Evolutionary conservation across 2,329 filamentous ascomycete genomes (phyloP), one percentile per base, ranked within the genome.

Genomic region (Microcyclosporella mali): DNA sequence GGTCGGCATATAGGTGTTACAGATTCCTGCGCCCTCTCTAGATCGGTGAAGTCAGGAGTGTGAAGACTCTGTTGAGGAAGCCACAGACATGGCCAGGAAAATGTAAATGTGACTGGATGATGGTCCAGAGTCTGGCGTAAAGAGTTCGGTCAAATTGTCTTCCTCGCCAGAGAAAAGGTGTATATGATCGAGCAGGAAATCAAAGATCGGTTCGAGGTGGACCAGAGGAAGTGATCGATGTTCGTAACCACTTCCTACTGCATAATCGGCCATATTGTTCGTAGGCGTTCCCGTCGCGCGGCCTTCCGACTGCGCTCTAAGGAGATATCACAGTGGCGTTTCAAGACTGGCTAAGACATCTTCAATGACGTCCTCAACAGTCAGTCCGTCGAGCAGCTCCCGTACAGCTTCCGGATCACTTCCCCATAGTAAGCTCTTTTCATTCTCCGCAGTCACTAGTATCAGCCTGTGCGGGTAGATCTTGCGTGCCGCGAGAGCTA

Each of bases 401-500:
- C 77, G 72, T 1, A 95, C 78, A 3, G 85, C 84, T 21, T 75
- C 72, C 0, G 84, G 53, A 40, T 84, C 81, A 63, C 90, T 95
- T 0, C 92, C 92, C 81, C 94, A 98, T 63, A 95, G 87, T 70
- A 95, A 76, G 62, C 88, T 95, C 36, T 88, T 75, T 68, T 97
- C 92, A 44, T 81, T 78, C 48, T 79, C 75, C 1, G 86, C 75
- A 1, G 68, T 66, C 0, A 84, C 79, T 42, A 95, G 75, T 11
- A 77, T 66, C 25, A 98, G 80, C 7, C 88, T 82, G 67, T 98
- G 92, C 14, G 84, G 74, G 60, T 94, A 98, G 17, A 94, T 77
- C 68, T 97, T 97, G 47, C 79, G 79, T 2, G 84, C 82, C 4
- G 92, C 92, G 34, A 98, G 72, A 6, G 75, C 79, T 15, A 95